Conservation (phyloP, 129 eudicot species). For the Silybum marianum region DNA sequence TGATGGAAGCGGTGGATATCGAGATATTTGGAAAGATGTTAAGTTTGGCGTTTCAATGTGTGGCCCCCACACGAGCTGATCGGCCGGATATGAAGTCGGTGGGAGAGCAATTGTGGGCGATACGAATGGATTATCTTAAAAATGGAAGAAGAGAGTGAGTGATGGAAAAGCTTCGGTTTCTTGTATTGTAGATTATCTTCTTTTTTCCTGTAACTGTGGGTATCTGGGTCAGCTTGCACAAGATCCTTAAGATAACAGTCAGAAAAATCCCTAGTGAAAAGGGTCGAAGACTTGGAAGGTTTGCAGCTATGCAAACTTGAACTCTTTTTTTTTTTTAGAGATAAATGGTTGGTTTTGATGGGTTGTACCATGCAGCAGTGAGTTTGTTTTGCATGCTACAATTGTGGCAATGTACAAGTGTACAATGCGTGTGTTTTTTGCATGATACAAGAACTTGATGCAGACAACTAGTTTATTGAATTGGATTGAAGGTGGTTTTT, state of each 20-base stretch:
- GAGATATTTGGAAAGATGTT: slow-evolving; percentile 62
- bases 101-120: slow-evolving; percentile 81
- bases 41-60: slow-evolving; percentile 76
- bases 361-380: slow-evolving; percentile 22
- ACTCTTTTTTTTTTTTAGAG: neutral
- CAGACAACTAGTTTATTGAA: neutral
- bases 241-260: neutral
- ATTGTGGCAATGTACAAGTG: slow-evolving; percentile 28
- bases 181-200: slow-evolving; percentile 19
- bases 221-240: too few species aligned
- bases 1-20: slow-evolving; percentile 55
- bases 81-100: slow-evolving; percentile 91
- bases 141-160: slow-evolving; percentile 42
- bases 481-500: slow-evolving; percentile 9
- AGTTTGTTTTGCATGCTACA: slow-evolving; percentile 12
- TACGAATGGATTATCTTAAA: slow-evolving; percentile 63
- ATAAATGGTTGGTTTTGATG: slow-evolving; percentile 17
- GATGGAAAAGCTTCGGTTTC: slow-evolving; percentile 12
- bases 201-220: neutral
- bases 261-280: neutral
- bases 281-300: too few species aligned
- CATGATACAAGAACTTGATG: slow-evolving; percentile 22
- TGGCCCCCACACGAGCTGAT: slow-evolving; percentile 79
- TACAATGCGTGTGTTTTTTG: slow-evolving; percentile 28
- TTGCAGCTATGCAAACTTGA: neutral